These are phyloP conservation scores for Chaetomium fimeti DNA, from an alignment of 495 filamentous ascomycete genomes.

Conservation along the genomic window DNA sequence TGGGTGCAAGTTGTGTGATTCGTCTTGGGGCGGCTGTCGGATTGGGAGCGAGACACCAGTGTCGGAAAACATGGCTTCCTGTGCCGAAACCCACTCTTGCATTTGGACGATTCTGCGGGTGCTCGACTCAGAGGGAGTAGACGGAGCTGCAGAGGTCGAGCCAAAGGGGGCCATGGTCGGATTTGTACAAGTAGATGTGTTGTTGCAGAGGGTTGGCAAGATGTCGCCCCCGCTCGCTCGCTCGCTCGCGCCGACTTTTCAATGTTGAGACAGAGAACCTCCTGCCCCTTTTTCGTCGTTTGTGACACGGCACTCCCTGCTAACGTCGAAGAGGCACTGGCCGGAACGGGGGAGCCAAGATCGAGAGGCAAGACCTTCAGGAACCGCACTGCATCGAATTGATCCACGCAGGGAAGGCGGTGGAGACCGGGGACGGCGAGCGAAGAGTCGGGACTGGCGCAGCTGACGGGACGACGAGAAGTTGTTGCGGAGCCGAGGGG, in stretches of 20 bases:
- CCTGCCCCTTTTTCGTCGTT: slow-evolving; percentile 12
- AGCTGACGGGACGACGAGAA: background rate
- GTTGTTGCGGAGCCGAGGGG: slow-evolving; percentile 5
- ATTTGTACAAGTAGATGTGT: slow-evolving; percentile 1
- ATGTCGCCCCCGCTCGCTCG: background rate
- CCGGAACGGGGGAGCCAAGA: background rate
- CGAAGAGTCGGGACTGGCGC: background rate
- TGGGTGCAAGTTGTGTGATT: slow-evolving; percentile 10
- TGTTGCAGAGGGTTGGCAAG: background rate
- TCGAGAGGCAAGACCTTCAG: slow-evolving; percentile 6
- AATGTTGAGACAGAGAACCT: background rate
- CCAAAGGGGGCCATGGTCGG: slow-evolving; percentile 12
- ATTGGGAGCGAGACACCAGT: slow-evolving; percentile 10
- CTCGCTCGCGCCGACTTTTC: background rate
- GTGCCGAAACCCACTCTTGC: slow-evolving; percentile 38
- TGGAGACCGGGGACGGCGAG: slow-evolving; percentile 3
- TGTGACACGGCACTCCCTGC: background rate
- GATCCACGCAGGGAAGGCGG: slow-evolving; percentile 9
- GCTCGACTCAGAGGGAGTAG: slow-evolving; percentile 15
- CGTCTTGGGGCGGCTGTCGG: slow-evolving; percentile 18
- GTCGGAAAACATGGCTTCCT: slow-evolving; percentile 33
- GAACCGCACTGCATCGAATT: slow-evolving; percentile 14
- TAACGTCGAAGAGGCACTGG: slow-evolving; percentile 10
- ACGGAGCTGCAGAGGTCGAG: background rate
- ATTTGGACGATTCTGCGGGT: slow-evolving; percentile 36